phyloP scores from a whole-genome alignment of 2,329 filamentous ascomycete genomes.

The Alternaria viburni region DNA sequence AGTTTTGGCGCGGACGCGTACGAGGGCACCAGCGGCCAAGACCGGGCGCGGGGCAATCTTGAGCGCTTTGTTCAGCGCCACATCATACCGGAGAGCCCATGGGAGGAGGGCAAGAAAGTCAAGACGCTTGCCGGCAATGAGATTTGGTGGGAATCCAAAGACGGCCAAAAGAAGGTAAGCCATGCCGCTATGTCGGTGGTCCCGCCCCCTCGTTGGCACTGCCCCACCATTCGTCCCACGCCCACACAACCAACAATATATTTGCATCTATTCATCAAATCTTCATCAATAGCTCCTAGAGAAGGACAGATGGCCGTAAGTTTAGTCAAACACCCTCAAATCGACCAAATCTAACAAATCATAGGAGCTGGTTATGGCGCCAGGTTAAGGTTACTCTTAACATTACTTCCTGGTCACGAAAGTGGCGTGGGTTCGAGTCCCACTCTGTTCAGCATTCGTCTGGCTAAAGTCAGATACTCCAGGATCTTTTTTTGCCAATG shows the following conservation, averaged over 20 bases:
- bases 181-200: conserved; percentile 5
- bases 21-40: conserved; percentile 74
- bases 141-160: conserved; percentile 81
- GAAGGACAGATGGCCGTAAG: conserved; percentile 15
- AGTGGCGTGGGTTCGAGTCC: conserved; percentile 51
- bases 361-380: conserved; percentile 44
- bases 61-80: conserved; percentile 85
- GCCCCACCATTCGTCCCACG: conserved; percentile 5
- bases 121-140: conserved; percentile 72
- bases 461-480: conserved; percentile 23
- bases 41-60: conserved; percentile 78
- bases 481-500: conserved; percentile 31
- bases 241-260: neutral
- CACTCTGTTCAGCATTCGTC: conserved; percentile 50
- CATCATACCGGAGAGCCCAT: conserved; percentile 76
- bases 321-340: too few species aligned
- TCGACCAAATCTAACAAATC: too few species aligned
- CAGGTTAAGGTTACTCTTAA: conserved; percentile 32
- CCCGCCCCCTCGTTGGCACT: conserved; percentile 1
- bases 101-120: conserved; percentile 70
- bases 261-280: neutral
- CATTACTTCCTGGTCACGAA: conserved; percentile 35
- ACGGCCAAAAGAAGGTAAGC: conserved; percentile 70
- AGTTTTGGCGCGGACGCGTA: conserved; percentile 73
- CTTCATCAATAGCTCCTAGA: conserved; percentile 1